A percentile compares a stretch with the other conserved stretches of the same genome.
These are phyloP conservation scores for Adiantum capillusveneris DNA, from an alignment of 75 land plant species.

Conservation along the genomic window DNA sequence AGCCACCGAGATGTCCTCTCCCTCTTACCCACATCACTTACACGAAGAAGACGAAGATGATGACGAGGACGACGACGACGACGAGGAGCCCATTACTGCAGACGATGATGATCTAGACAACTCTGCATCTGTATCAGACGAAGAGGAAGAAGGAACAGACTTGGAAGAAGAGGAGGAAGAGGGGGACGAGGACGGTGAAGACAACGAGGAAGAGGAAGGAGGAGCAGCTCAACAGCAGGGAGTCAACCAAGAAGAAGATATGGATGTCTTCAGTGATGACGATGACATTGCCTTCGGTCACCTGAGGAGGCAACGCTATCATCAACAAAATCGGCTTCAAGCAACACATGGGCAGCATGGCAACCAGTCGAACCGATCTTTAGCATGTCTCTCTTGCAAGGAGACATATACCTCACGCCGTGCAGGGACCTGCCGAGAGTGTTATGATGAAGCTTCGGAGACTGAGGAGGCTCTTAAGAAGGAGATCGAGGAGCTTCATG, in stretches of 20 bases:
- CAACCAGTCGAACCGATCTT: constrained; percentile 7
- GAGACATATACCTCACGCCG: constrained; percentile 33
- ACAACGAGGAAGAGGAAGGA: not conserved
- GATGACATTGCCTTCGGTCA: no score
- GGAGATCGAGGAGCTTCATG: constrained; percentile 70
- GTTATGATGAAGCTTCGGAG: constrained; percentile 79
- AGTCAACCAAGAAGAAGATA: no score
- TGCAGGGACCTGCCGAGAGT: constrained; percentile 76
- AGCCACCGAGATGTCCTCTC: not conserved
- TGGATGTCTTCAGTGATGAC: no score
- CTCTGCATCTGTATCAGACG: no score
- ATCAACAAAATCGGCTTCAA: not conserved
- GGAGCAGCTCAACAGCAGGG: not conserved
- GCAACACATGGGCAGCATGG: not conserved
- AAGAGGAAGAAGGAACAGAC: not conserved
- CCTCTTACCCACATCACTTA: not conserved
- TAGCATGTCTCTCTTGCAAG: constrained; percentile 61
- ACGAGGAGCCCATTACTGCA: not conserved
- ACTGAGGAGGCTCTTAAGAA: constrained; percentile 76
- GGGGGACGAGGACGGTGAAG: not conserved
- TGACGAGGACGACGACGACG: not conserved
- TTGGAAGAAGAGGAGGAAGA: not conserved
- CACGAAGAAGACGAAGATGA: not conserved
- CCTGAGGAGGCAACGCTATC: not conserved
- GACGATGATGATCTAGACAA: not conserved